Base-by-base conservation (phyloP, 2,329 filamentous ascomycete genomes). In the Sarocladiaceae sp. region DNA sequence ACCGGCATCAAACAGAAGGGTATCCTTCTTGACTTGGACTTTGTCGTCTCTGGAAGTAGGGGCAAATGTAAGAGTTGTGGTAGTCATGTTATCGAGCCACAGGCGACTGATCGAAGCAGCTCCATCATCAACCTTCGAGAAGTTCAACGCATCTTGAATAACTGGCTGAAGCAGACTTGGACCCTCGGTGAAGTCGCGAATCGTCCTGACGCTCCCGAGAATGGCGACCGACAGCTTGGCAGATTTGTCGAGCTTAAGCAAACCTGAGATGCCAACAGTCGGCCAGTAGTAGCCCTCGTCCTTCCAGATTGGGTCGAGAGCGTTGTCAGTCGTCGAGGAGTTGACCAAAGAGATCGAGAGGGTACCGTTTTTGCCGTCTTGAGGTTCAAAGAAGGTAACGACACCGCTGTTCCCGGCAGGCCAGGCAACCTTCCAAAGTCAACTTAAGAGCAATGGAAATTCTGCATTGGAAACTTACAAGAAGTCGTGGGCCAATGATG, bases 341-440 rank as follows among this genome's bases (percentile, higher is more conserved):
- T 76, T 78, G 37, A 73, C 63, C 6, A 83, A 58, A 7, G 63
- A 56, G 34, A 83, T 69, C 1, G 63, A 66, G 1, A 84, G 62
- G 2, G 67, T 69, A 2, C 76, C 76, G 47, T 79, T 76, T 12
- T 65, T 53, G 2, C 72, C 72, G 51, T 72, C 70, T 40, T 70
- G 61, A 0, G 80, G 74, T 12, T 68, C 61, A 50, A 83, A 83
- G 51, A 73, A 80, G 0, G 71, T 63, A 4, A 70, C 71, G 20
- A 74, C 65, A 1, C 80, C 80, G 43, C 78, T 83, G 52, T 83
- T 80, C 2, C 80, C 80, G 7, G 78, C 76, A 6, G 81, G 79
- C 79, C 79, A 84, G 7, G 80, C 80, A 6, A 77, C n/a, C 44
- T 51, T 11, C 6, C 59, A 10, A 20, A 3, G 4, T 43, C 13